These are phyloP conservation scores for Dujonia santamariae DNA, from an alignment of 1,139 yeast genomes.

Conservation along the genomic window DNA sequence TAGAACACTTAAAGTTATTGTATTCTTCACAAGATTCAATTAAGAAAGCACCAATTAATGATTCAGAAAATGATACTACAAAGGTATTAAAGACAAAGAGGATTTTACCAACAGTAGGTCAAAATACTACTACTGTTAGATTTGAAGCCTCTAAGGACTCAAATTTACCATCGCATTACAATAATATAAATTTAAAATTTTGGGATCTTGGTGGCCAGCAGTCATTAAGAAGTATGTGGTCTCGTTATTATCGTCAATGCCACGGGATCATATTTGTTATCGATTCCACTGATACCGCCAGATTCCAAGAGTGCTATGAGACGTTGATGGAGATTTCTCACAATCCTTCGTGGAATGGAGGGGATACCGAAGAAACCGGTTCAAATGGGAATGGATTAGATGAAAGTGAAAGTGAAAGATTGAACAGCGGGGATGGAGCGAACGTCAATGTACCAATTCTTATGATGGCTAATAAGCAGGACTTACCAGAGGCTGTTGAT, in stretches of 20 bases:
- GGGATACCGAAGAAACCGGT: neutral
- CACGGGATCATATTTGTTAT: conserved; percentile 92
- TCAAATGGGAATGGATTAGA: conserved; percentile 6
- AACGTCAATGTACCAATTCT: conserved; percentile 74
- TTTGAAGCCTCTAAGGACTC: conserved; percentile 30
- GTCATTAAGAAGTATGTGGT: conserved; percentile 79
- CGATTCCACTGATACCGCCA: conserved; percentile 81
- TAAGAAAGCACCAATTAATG: conserved; percentile 11
- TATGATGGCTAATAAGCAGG: conserved; percentile 96
- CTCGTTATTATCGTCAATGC: conserved; percentile 76
- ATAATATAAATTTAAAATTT: conserved; percentile 62
- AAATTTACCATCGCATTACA: conserved; percentile 31
- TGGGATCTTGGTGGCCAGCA: conserved; percentile 98
- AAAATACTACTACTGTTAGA: conserved; percentile 55
- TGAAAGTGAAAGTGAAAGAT: conserved; percentile 3
- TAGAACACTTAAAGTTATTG: conserved; percentile 42
- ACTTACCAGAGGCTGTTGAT: conserved; percentile 69
- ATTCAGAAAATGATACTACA: conserved; percentile 13
- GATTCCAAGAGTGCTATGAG: conserved; percentile 80
- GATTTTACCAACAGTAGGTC: conserved; percentile 52
- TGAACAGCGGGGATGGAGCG: conserved; percentile 18
- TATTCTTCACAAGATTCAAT: conserved; percentile 30
- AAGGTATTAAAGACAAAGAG: conserved; percentile 37
- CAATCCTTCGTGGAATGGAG: conserved; percentile 35
- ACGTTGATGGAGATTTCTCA: conserved; percentile 48